Evolutionary conservation across 192 early-diverging fungal genomes (phyloP).

Genomic region (Backusella mclennaniae): DNA sequence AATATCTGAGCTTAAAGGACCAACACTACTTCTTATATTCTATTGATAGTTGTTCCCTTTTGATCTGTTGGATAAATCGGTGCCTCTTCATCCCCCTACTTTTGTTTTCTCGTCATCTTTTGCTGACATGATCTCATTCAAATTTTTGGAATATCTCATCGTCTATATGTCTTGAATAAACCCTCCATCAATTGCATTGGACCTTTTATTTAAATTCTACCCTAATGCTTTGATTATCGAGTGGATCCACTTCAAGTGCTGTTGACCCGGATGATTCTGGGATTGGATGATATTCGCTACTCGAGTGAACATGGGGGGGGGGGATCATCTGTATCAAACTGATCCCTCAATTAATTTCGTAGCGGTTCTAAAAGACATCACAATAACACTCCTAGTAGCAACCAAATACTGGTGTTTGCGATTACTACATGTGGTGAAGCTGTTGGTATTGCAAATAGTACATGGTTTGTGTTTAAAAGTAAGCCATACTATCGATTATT

Average conservation of each 20-base stretch:
- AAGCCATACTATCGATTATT: no score
- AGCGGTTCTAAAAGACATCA: not conserved
- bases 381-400: no score
- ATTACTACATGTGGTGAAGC: no score
- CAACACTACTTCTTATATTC: no score
- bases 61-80: no score
- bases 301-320: conserved; percentile 5
- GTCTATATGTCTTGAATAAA: conserved; percentile 17
- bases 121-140: not conserved
- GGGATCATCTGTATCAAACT: not conserved
- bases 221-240: not conserved
- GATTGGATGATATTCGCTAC: not conserved
- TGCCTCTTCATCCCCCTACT: no score
- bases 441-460: no score
- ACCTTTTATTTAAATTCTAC: not conserved
- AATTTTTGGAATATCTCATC: conserved; percentile 6
- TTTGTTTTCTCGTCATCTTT: not conserved
- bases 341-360: not conserved
- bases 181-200: conserved; percentile 10
- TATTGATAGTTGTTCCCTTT: no score
- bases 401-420: no score
- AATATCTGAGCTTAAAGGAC: no score
- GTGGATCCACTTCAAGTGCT: not conserved
- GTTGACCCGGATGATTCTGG: not conserved
- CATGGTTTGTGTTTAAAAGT: no score